Conservation (phyloP, 2,329 filamentous ascomycete genomes). For the Fusarium sp. region DNA sequence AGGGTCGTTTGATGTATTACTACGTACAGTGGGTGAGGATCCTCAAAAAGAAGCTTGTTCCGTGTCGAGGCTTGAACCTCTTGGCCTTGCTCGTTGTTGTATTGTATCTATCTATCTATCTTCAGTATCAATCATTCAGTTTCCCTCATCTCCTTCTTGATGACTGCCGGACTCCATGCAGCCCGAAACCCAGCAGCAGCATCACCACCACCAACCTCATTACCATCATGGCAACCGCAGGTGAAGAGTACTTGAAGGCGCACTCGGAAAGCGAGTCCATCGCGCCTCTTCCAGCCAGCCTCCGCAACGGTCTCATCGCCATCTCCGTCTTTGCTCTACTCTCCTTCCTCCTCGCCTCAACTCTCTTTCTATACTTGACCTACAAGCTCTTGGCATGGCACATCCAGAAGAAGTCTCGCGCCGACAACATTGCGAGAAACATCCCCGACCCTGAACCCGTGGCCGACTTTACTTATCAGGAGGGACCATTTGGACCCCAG, state of each 20-base stretch:
- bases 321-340: conserved; percentile 44
- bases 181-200: not conserved
- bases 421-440: conserved; percentile 22
- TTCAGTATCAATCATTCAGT: not conserved
- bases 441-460: conserved; percentile 29
- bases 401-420: conserved; percentile 19
- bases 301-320: conserved; percentile 41
- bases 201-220: not conserved
- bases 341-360: conserved; percentile 42
- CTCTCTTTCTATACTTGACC: conserved; percentile 44
- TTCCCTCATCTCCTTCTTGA: not conserved
- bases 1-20: not conserved
- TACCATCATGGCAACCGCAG: conserved; percentile 17
- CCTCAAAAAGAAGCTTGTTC: not conserved
- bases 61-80: not conserved
- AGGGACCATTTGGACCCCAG: conserved; percentile 14
- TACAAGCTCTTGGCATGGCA: conserved; percentile 44
- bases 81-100: not conserved
- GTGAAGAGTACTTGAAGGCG: conserved; percentile 17
- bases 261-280: conserved; percentile 34
- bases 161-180: conserved; percentile 2
- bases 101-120: not conserved
- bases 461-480: conserved; percentile 45
- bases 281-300: conserved; percentile 30
- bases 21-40: not conserved